A percentile compares a stretch with the other conserved stretches of the same genome.
Evolutionary conservation across 164 flowering plant genomes (phyloP).

Genomic region (Macadamia tetraphylla): DNA sequence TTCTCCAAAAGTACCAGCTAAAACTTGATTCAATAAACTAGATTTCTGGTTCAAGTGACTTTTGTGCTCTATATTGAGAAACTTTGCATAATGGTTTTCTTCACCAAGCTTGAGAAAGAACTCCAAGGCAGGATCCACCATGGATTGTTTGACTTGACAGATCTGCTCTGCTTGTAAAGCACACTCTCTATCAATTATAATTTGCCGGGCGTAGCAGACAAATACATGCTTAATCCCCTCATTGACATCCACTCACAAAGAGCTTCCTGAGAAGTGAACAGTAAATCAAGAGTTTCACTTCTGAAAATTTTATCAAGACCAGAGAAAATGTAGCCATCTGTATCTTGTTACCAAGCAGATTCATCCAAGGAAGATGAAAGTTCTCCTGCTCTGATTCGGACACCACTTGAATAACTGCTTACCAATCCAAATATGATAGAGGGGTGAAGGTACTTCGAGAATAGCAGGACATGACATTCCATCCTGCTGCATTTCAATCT

Average conservation of each 20-base stretch:
- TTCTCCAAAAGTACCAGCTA: slow-evolving; percentile 46
- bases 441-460: slow-evolving; percentile 30
- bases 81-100: slow-evolving; percentile 14
- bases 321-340: slow-evolving; percentile 42
- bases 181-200: slow-evolving; percentile 58
- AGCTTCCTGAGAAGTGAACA: slow-evolving; percentile 58
- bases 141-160: slow-evolving; percentile 37
- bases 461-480: slow-evolving; percentile 34
- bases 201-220: slow-evolving; percentile 48
- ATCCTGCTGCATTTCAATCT: too few species aligned
- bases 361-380: slow-evolving; percentile 39
- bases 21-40: slow-evolving; percentile 45
- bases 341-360: slow-evolving; percentile 61
- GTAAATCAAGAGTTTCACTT: slow-evolving; percentile 36
- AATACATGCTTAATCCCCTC: slow-evolving; percentile 79
- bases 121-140: slow-evolving; percentile 39
- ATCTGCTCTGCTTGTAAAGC: slow-evolving; percentile 63
- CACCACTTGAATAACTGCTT: slow-evolving; percentile 54
- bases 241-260: slow-evolving; percentile 82
- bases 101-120: slow-evolving; percentile 35
- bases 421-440: slow-evolving; percentile 59
- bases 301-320: slow-evolving; percentile 33
- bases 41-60: slow-evolving; percentile 40
- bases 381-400: slow-evolving; percentile 50
- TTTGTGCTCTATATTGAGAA: slow-evolving; percentile 24